Base-by-base conservation (phyloP, 352 stramenopile genomes). In the Globisporangium paddicum region DNA sequence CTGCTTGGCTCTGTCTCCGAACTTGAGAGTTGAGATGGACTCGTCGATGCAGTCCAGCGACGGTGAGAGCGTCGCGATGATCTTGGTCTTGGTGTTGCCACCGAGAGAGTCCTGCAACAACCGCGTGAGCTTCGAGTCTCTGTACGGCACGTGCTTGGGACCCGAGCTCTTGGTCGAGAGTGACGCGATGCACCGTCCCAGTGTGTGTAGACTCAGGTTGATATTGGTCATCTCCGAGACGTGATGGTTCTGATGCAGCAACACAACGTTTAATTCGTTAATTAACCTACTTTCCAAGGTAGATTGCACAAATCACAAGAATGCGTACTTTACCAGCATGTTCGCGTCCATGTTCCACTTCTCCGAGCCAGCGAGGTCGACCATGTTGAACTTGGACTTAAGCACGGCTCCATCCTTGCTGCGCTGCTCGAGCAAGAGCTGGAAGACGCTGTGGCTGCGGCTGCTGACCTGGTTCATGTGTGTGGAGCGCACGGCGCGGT, bases 151-250 rank as follows among this genome's bases (percentile, higher is more conserved):
- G 59, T 98, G 93, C 16, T 54, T 46, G 10, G 51, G 16, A 16
- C 50, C 46, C 13, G 58, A 71, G 32, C 55, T 58, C 47, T 85
- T 87, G 37, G 68, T 69, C 0, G 80, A 87, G 10, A 97, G 64
- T 16, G 88, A 71, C 6, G 83, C 81, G 32, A 97, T 97, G 52
- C 87, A 96, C 30, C 88, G 69, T 7, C 93, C 93, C 3, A 98
- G 73, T 14, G 87, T 97, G 62, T 96, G 88, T 14, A 98, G 77
- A 68, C 84, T 96, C 38, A 96, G 59, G 66, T 98, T 98, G 63
- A 98, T 98, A 60, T 95, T 97, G 16, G 87, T 98, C 88, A 98
- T 96, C 64, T 98, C 93, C 13, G 78, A 91, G 41, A 97, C 86
- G 60, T 96, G 89, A 54, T 85, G 71, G 8, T 89, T 72, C 69